Base-by-base conservation (phyloP, 2,329 filamentous ascomycete genomes). In the Sporothrix curviconia region DNA sequence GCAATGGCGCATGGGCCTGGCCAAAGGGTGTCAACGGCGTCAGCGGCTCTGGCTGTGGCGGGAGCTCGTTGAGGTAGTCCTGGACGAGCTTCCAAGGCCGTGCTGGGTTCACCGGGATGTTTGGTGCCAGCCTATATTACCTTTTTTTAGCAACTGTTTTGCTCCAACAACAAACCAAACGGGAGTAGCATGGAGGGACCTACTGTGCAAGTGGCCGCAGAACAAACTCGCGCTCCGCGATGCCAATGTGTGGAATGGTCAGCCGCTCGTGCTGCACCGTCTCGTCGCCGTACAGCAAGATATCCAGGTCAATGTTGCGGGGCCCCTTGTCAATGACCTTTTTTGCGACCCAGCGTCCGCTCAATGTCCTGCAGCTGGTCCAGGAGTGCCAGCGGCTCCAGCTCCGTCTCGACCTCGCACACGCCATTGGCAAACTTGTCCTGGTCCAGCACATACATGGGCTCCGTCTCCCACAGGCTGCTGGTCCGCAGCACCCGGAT, bases 371-470 rank as follows among this genome's bases (percentile, higher is more conserved):
- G 92, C 1, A 99, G 80, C 59, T 83, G 76, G 67, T 95, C 85
- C 25, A 99, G 76, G 17, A 99, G 79, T 43, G 84, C 79, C 43
- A 92, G 73, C 0, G 94, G 92, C 17, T 81, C 78, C 11, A 96
- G 73, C 3, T 77, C 79, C 4, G 94, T 97, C 72, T 90, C 86
- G 51, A 96, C 83, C 84, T 95, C 89, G 70, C 90, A 96, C 58
- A 86, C 92, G 19, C 91, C 94, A 69, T 99, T 99, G 49, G 96
- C 76, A 68, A 99, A 99, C 30, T 83, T 82, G 61, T 85, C 85
- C 70, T 99, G 94, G 62, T 96, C 87, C 61, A 88, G 76, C 62
- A 96, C 88, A 71, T 99, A 99, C 94, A 99, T 99, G 22, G 94
- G 90, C 65, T 90, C 85, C 3, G 92, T 99, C 74, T 97, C 91